phyloP scores from a whole-genome alignment of 2,329 filamentous ascomycete genomes.

The Colletotrichum chrysophilum region DNA sequence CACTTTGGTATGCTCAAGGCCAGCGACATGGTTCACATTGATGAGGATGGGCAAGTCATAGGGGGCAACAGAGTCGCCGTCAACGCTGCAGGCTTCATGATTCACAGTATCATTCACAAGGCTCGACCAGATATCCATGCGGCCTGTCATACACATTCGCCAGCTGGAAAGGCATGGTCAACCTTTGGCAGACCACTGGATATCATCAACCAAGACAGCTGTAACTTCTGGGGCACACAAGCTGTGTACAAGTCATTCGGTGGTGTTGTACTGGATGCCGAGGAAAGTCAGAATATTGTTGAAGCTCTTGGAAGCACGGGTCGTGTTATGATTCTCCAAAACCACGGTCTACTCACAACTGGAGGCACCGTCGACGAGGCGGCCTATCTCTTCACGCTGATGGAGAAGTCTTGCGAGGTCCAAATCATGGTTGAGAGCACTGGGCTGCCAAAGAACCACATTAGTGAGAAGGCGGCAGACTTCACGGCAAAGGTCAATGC shows the following conservation, averaged over 20 bases:
- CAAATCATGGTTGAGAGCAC: slow-evolving; percentile 36
- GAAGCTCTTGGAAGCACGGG: slow-evolving; percentile 57
- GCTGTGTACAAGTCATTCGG: slow-evolving; percentile 54
- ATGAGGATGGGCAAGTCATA: slow-evolving; percentile 63
- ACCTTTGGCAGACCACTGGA: slow-evolving; percentile 62
- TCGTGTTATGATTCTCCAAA: slow-evolving; percentile 63
- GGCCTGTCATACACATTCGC: slow-evolving; percentile 66
- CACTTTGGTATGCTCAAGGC: slow-evolving; percentile 68
- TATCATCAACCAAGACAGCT: slow-evolving; percentile 66
- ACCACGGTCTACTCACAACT: slow-evolving; percentile 69
- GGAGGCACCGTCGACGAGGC: slow-evolving; percentile 72
- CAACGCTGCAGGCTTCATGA: slow-evolving; percentile 68
- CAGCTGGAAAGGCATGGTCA: slow-evolving; percentile 65
- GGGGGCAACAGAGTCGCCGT: slow-evolving; percentile 60
- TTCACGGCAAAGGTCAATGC: neutral
- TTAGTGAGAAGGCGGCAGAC: slow-evolving; percentile 41
- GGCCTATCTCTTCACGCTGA: slow-evolving; percentile 61
- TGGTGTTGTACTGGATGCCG: neutral
- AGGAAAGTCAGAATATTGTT: neutral
- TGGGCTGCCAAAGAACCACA: slow-evolving; percentile 28
- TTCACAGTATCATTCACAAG: slow-evolving; percentile 66
- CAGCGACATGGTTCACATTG: slow-evolving; percentile 66
- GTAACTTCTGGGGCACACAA: slow-evolving; percentile 62
- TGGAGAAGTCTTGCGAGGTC: slow-evolving; percentile 35
- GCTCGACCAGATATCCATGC: slow-evolving; percentile 64